phyloP scores from a whole-genome alignment of 345 rosid species.

The Arabidopsis arenosa region DNA sequence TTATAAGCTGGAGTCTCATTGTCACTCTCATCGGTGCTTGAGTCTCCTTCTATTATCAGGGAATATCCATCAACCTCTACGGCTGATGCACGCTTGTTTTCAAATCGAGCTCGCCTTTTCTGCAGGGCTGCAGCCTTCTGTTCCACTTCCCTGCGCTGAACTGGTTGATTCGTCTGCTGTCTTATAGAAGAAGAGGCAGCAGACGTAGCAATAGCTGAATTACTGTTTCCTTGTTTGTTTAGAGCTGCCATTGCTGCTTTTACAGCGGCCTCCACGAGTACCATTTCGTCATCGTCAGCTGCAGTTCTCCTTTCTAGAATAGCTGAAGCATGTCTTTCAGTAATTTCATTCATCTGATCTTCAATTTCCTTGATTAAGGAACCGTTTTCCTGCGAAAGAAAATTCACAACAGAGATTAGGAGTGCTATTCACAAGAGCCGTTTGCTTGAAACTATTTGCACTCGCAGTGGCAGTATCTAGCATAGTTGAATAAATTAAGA shows the following conservation, averaged over 20 bases:
- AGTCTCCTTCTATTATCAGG: conserved; percentile 90
- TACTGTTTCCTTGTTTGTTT: conserved; percentile 64
- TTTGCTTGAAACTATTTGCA: conserved; percentile 12
- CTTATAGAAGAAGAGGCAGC: conserved; percentile 72
- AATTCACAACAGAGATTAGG: conserved; percentile 20
- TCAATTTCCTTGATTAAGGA: conserved; percentile 88
- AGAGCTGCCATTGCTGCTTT: conserved; percentile 76
- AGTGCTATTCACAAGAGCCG: neutral
- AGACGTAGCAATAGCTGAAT: conserved; percentile 61
- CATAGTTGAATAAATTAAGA: neutral
- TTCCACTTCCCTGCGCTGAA: conserved; percentile 69
- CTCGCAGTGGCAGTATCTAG: too few relatives aligned
- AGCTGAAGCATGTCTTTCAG: conserved; percentile 74
- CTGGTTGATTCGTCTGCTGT: conserved; percentile 63
- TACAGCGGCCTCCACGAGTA: conserved; percentile 81
- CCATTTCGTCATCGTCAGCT: conserved; percentile 82
- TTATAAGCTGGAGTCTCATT: conserved; percentile 79
- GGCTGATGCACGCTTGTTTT: conserved; percentile 66
- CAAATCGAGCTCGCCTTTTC: conserved; percentile 70
- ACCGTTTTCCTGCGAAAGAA: conserved; percentile 71
- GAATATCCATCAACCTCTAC: conserved; percentile 65
- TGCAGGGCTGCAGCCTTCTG: conserved; percentile 85
- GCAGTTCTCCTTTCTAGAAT: conserved; percentile 78
- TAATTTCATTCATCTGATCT: conserved; percentile 81
- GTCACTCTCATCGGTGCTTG: conserved; percentile 97